Evolutionary conservation across 106 monocot species (phyloP), one percentile per base, ranked within the genome.

Genomic region (Dactylorhiza incarnata): DNA sequence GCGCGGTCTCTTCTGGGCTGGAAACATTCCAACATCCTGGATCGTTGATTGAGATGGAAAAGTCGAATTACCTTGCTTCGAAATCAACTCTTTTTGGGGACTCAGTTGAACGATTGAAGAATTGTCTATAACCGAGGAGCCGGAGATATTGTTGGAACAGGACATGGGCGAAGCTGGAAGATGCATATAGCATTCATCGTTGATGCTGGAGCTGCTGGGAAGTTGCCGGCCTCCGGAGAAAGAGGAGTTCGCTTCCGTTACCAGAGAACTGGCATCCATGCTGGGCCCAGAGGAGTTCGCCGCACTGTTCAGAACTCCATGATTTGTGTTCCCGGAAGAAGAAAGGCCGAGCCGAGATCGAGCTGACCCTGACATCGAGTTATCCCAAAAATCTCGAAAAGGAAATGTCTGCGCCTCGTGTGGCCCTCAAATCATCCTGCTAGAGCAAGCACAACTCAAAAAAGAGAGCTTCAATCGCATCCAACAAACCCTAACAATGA

Each of bases 91-190:
- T 1, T 72, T 79, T 44, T 46, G 79, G 73, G 85, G 72, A 48
- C 85, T 82, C n/a, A 80, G 86, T 49, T 88, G 88, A 50, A 86
- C 68, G 15, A 88, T 76, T 43, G 79, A 82, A 45, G 87, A 85
- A 22, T 84, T 86, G 56, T 88, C 88, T 48, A 84, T 78, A 24
- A 79, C n/a, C 0, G 90, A 87, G 6, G 90, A 87, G 3, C 82
- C 88, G 8, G 89, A 93, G 22, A 86, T 81, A 56, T 86, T 90
- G 59, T 88, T 86, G 11, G 89, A 84, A 1, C 88, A 84, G 24
- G 93, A 93, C 88, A 87, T 80, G 45, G 93, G 93, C n/a, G 84
- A 90, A 24, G 89, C 75, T 7, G 85, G 90, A 50, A 81, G 85
- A 44, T 75, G 82, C 73, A 78, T 73, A 23, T 88, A 90, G 1